Conservation (phyloP, 305 asterid genomes). For the Fraxinus ornus region DNA sequence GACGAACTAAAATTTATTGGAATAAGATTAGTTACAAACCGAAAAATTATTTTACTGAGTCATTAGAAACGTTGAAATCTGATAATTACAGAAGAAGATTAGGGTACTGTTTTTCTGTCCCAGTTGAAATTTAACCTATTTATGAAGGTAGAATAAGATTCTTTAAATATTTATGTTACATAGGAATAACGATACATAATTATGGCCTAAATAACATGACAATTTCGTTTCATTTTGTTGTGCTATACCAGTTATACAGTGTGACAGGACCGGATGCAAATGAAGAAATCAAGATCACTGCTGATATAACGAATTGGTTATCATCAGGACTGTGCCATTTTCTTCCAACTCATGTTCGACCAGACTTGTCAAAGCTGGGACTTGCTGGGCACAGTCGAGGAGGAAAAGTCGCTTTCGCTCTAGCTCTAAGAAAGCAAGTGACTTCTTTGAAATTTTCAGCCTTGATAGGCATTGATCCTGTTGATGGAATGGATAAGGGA, state of each 20-base stretch:
- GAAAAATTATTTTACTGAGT: not conserved
- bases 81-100: not conserved
- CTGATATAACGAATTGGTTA: slow-evolving; percentile 64
- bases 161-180: not conserved
- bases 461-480: slow-evolving; percentile 81
- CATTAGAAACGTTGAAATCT: not conserved
- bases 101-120: not conserved
- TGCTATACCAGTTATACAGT: not conserved
- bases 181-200: not conserved
- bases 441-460: slow-evolving; percentile 54
- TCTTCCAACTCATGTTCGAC: slow-evolving; percentile 59
- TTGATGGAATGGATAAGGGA: slow-evolving; percentile 73
- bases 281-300: slow-evolving; percentile 55
- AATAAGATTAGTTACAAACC: not conserved
- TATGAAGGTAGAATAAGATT: not conserved
- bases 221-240: not conserved
- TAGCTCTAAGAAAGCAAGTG: slow-evolving; percentile 41
- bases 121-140: not conserved
- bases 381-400: slow-evolving; percentile 88
- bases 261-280: slow-evolving; percentile 71
- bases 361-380: slow-evolving; percentile 55
- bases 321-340: slow-evolving; percentile 40
- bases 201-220: not conserved
- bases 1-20: not conserved
- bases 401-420: slow-evolving; percentile 78